Evolutionary conservation across 768 basidiomycete species (phyloP).

Genomic region (Amanita pseudoporphyria): DNA sequence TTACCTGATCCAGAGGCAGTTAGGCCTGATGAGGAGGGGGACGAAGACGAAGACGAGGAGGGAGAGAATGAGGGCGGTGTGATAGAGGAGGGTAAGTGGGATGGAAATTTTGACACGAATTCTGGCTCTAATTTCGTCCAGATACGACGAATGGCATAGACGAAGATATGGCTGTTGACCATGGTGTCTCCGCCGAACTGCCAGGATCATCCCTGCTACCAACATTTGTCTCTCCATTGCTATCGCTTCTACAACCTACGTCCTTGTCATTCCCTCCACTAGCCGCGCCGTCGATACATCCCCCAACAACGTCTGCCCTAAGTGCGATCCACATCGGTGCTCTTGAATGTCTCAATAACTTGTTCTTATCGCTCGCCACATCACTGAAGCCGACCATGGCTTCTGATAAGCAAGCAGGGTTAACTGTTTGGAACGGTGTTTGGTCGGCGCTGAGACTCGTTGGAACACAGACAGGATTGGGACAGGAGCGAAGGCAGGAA

Average conservation of each 20-base stretch:
- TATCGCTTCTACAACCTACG: conserved; percentile 66
- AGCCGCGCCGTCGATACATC: conserved; percentile 61
- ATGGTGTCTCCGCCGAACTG: conserved; percentile 26
- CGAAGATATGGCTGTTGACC: conserved; percentile 33
- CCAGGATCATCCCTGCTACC: conserved; percentile 38
- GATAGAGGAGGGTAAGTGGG: conserved; percentile 19
- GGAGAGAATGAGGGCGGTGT: conserved; percentile 21
- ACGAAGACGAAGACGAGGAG: conserved; percentile 21
- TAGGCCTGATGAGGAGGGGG: conserved; percentile 28
- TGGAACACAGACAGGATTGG: conserved; percentile 48
- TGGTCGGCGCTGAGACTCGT: conserved; percentile 55
- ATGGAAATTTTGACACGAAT: background rate
- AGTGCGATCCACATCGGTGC: conserved; percentile 78
- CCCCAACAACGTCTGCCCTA: conserved; percentile 82
- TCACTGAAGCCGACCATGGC: conserved; percentile 30
- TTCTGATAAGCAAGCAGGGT: conserved; percentile 39
- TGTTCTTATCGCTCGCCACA: conserved; percentile 66
- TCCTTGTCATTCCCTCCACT: conserved; percentile 75
- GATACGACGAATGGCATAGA: conserved; percentile 18
- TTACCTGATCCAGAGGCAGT: conserved; percentile 64
- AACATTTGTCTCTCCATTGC: conserved; percentile 55
- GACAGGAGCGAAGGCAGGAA: conserved; percentile 61
- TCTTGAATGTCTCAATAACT: conserved; percentile 84
- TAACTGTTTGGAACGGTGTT: conserved; percentile 50
- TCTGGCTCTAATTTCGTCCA: background rate